Base-by-base conservation (phyloP, 2,329 filamentous ascomycete genomes). In the Diaporthe sp. region DNA sequence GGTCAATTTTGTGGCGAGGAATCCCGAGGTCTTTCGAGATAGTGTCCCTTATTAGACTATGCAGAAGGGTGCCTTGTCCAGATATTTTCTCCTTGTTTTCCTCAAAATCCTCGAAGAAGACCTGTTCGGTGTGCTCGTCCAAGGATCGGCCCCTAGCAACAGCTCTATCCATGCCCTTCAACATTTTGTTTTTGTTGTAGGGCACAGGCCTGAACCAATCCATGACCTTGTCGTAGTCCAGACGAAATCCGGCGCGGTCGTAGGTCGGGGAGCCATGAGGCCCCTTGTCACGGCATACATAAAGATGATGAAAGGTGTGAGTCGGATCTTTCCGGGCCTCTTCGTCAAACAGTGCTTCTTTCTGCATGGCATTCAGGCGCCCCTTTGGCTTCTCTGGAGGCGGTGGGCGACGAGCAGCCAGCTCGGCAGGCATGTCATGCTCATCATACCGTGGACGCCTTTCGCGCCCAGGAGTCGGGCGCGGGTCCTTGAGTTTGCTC, bases 1-100 rank as follows among this genome's bases (percentile, higher is more conserved):
- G 54, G 22, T 75, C 75, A 9, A 78, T 80, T 40, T 79, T 78
- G 25, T 78, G 78, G 68, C 61, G 77, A 4, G 79, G 78, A 1
- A 79, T 47, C n/a, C 72, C 76, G 9, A 80, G 75, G 25, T 80
- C 78, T 58, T 80, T 80, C 1, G 78, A 80, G 30, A 80, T 77
- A 9, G 76, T 76, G 25, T 80, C 79, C 50, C 76, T 77, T 8
- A 78, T n/a, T 4, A 55, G 4, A 25, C 25, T 28, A 0, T 15
- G 0, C 12, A 10, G 2, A 38, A 40, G 1, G 2, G 19, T 3
- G 9, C 6, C 19, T n/a, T 17, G 7, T 28, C 19, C 10, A 3
- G 10, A 12, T n/a, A 73, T 0, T 30, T 68, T 50, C 9, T 52
- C n/a, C 54, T 58, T 69, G 15, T 22, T 38, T 35, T 10, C 30